A percentile compares a stretch with the other conserved stretches of the same genome.
Evolutionary conservation across 2,329 filamentous ascomycete species (phyloP).

Genomic region (Samsoniella hepiali): DNA sequence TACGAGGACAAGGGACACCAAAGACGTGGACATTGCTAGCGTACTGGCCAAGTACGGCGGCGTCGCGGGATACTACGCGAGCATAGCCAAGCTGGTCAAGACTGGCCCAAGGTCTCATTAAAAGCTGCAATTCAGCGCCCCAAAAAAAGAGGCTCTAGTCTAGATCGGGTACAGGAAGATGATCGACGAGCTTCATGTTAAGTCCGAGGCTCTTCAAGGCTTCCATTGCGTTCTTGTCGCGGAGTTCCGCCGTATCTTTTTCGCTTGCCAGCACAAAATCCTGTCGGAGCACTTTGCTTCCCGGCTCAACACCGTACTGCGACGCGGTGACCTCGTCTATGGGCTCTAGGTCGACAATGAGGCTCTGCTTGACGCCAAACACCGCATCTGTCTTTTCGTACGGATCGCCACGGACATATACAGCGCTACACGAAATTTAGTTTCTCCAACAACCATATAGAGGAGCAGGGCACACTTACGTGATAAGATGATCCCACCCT

Average conservation of each 20-base stretch:
- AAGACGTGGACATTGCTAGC: slow-evolving; percentile 39
- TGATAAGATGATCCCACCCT: slow-evolving; percentile 77
- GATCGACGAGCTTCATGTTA: slow-evolving; percentile 68
- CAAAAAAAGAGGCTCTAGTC: slow-evolving; percentile 29
- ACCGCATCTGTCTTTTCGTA: slow-evolving; percentile 83
- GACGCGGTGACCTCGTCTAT: slow-evolving; percentile 51
- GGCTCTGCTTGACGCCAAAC: slow-evolving; percentile 79
- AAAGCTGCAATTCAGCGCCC: neutral
- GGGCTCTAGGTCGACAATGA: slow-evolving; percentile 62
- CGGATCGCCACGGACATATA: slow-evolving; percentile 74
- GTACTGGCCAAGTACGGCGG: slow-evolving; percentile 53
- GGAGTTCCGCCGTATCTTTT: slow-evolving; percentile 62
- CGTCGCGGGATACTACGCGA: slow-evolving; percentile 56
- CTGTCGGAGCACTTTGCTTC: slow-evolving; percentile 61
- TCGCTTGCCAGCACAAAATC: slow-evolving; percentile 77
- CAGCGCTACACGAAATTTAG: slow-evolving; percentile 47
- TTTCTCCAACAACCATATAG: neutral
- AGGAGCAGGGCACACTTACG: slow-evolving; percentile 51
- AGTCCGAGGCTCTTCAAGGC: slow-evolving; percentile 65
- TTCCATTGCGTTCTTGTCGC: slow-evolving; percentile 61
- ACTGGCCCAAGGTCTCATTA: slow-evolving; percentile 26
- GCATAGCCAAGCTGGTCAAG: slow-evolving; percentile 60
- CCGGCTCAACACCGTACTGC: slow-evolving; percentile 62
- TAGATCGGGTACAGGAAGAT: slow-evolving; percentile 70
- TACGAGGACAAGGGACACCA: slow-evolving; percentile 29